A percentile compares a stretch with the other conserved stretches of the same genome.
Conservation (phyloP, 2,329 filamentous ascomycete species). For the Arthrobotrys entomopaga region DNA sequence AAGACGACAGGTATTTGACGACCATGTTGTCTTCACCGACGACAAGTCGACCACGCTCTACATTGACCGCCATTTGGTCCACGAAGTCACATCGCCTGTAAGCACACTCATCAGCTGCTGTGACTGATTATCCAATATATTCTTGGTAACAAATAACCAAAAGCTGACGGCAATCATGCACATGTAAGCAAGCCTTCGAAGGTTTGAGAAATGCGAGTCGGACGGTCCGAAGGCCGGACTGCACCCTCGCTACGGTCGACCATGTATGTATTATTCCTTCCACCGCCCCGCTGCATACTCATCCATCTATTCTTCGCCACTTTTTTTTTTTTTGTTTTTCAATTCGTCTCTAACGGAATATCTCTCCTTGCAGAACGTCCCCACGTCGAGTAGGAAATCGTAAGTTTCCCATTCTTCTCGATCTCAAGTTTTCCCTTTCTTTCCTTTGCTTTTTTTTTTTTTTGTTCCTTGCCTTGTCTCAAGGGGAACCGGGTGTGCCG, state of each 20-base stretch:
- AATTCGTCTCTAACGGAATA: not conserved
- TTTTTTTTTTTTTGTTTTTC: not conserved
- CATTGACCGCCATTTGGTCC: slow-evolving; percentile 95
- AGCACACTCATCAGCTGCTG: slow-evolving; percentile 60
- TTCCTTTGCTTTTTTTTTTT: no score
- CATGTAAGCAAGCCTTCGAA: slow-evolving; percentile 87
- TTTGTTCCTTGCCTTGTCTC: not conserved
- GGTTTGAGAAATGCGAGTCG: slow-evolving; percentile 89
- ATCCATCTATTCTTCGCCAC: not conserved
- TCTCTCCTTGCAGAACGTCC: slow-evolving; percentile 76
- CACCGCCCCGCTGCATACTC: not conserved
- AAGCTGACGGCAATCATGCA: no score
- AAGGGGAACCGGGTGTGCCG: no score
- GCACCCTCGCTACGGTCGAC: slow-evolving; percentile 94
- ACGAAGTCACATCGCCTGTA: slow-evolving; percentile 97
- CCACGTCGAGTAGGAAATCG: slow-evolving; percentile 85
- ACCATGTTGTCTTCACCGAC: slow-evolving; percentile 94
- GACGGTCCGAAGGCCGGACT: slow-evolving; percentile 90
- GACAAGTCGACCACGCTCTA: slow-evolving; percentile 86
- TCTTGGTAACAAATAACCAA: no score
- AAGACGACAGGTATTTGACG: slow-evolving; percentile 77
- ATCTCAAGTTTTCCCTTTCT: not conserved
- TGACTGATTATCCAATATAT: no score
- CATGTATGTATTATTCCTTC: slow-evolving; percentile 73
- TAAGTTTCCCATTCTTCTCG: slow-evolving; percentile 5